Evolutionary conservation across 768 basidiomycete genomes (phyloP).

Genomic region (Psilocybe azurescens): DNA sequence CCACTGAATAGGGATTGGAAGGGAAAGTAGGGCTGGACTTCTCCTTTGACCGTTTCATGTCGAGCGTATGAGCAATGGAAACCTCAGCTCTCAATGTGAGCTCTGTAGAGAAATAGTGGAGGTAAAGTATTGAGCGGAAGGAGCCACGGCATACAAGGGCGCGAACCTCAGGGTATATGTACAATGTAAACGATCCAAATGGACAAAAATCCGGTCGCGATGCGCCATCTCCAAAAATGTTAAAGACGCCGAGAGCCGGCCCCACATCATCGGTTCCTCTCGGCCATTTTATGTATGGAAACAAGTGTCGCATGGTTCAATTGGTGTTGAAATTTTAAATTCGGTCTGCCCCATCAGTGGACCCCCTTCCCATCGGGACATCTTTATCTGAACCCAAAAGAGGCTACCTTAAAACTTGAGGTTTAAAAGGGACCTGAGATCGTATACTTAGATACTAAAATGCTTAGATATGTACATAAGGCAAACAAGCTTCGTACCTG

Average conservation of each 20-base stretch:
- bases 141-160: background rate
- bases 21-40: slow-evolving; percentile 10
- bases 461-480: background rate
- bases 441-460: background rate
- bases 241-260: slow-evolving; percentile 7
- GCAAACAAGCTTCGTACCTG: slow-evolving; percentile 11
- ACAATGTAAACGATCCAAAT: slow-evolving; percentile 13
- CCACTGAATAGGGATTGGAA: slow-evolving; percentile 34
- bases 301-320: slow-evolving; percentile 9
- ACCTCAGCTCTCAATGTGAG: background rate
- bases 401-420: background rate
- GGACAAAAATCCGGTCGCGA: slow-evolving; percentile 20
- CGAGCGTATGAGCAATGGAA: background rate
- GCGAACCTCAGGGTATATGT: slow-evolving; percentile 1
- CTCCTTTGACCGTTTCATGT: slow-evolving; percentile 24
- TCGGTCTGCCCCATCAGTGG: slow-evolving; percentile 10
- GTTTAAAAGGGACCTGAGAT: background rate
- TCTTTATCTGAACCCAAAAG: slow-evolving; percentile 10
- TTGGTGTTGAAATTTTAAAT: slow-evolving; percentile 12
- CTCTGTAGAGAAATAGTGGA: background rate
- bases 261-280: slow-evolving; percentile 12
- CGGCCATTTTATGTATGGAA: slow-evolving; percentile 3
- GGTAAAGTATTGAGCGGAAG: background rate
- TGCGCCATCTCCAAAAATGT: slow-evolving; percentile 5
- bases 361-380: slow-evolving; percentile 14